Percentiles rank a stretch among this genome's conserved stretches.
phyloP scores from a whole-genome alignment of 2,329 filamentous ascomycete species.

The Talaromyces rugulosus region DNA sequence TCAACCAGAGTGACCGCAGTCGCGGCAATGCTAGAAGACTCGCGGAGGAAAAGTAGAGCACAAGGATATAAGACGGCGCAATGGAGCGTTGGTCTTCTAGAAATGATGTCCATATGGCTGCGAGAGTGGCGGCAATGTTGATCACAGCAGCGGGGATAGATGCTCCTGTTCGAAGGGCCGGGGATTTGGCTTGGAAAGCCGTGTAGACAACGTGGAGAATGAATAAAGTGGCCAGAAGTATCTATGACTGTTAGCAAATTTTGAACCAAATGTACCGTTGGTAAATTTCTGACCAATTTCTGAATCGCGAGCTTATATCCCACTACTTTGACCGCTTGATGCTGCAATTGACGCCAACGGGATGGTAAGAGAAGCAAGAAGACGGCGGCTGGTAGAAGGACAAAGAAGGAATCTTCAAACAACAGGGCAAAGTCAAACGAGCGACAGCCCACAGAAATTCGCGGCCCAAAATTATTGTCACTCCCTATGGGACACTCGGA shows the following conservation, averaged over 20 bases:
- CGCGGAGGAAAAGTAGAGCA: constrained; percentile 38
- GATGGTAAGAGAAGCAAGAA: background rate
- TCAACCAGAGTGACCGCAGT: constrained; percentile 35
- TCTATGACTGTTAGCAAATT: background rate
- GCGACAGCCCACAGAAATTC: background rate
- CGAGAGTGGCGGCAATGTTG: constrained; percentile 15
- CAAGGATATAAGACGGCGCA: constrained; percentile 24
- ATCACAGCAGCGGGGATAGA: background rate
- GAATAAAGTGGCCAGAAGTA: constrained; percentile 22
- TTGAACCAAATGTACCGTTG: background rate
- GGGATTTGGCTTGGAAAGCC: constrained; percentile 27
- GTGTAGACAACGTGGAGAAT: constrained; percentile 34
- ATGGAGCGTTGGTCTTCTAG: constrained; percentile 23
- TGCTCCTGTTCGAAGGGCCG: background rate
- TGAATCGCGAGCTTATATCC: constrained; percentile 2
- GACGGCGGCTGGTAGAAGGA: background rate
- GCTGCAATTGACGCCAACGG: background rate
- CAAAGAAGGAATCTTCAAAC: background rate
- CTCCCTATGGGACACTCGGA: background rate
- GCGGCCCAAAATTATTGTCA: background rate
- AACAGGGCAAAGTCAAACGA: background rate
- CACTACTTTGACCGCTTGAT: constrained; percentile 18
- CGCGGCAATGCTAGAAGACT: constrained; percentile 37
- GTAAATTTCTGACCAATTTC: constrained; percentile 17
- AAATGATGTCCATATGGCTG: constrained; percentile 22